Evolutionary conservation across 1,284 basidiomycete species (phyloP).

Genomic region (Athelia psychrophila): DNA sequence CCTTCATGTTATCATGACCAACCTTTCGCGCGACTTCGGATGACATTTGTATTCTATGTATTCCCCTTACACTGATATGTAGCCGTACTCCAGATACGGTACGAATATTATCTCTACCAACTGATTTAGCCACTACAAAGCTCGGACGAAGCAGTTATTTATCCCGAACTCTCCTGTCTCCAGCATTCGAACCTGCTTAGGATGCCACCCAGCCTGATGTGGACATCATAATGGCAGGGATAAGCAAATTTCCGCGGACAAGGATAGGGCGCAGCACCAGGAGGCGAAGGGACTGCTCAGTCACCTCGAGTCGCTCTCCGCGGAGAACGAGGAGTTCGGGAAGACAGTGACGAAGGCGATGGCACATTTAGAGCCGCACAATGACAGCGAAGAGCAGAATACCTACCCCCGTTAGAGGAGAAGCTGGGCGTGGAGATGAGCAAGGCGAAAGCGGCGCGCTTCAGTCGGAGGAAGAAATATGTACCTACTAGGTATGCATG

Average conservation of each 20-base stretch:
- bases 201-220: conserved; percentile 1
- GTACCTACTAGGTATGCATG: conserved; percentile 52
- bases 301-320: conserved; percentile 38
- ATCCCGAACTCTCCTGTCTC: not conserved
- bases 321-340: conserved; percentile 33
- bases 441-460: conserved; percentile 40
- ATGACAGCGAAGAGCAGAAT: conserved; percentile 52
- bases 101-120: too few species aligned
- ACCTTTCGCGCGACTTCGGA: too few species aligned
- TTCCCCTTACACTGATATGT: too few species aligned
- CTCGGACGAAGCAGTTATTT: conserved; percentile 57
- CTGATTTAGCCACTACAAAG: too few species aligned
- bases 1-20: too few species aligned
- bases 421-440: conserved; percentile 40
- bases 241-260: conserved; percentile 56
- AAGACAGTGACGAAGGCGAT: conserved; percentile 40
- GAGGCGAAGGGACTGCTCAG: conserved; percentile 50
- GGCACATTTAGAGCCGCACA: conserved; percentile 48
- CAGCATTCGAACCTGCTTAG: conserved; percentile 1
- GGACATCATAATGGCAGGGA: conserved; percentile 51
- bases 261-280: conserved; percentile 60
- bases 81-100: too few species aligned
- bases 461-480: conserved; percentile 61
- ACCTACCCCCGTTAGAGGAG: conserved; percentile 52
- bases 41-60: too few species aligned